Conservation (phyloP, 176 grass and related monocot species). For the Cenchrus americanus region DNA sequence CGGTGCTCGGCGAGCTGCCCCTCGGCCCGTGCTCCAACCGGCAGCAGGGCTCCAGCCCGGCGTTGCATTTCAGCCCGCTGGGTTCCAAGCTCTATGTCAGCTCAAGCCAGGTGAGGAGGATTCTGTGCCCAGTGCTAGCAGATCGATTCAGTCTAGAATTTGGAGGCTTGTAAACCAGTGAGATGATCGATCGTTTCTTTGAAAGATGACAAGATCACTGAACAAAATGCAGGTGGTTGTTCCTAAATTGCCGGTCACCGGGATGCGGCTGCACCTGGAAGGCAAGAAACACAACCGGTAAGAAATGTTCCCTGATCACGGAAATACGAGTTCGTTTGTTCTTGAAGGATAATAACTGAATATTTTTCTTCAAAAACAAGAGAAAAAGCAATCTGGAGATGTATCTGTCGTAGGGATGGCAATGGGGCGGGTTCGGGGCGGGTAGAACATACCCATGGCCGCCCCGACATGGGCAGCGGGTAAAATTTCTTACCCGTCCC, state of each 20-base stretch:
- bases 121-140: not conserved
- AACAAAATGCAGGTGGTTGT: slow-evolving; percentile 58
- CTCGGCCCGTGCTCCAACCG: slow-evolving; percentile 78
- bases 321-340: not conserved
- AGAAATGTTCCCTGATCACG: not conserved
- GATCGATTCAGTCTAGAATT: not conserved
- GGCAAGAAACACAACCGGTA: slow-evolving; percentile 79
- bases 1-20: slow-evolving; percentile 68
- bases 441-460: too few relatives aligned
- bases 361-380: not conserved
- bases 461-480: too few relatives aligned
- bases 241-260: slow-evolving; percentile 60
- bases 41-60: slow-evolving; percentile 45
- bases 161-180: not conserved
- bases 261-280: slow-evolving; percentile 81
- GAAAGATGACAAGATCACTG: not conserved
- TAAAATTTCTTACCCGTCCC: too few relatives aligned
- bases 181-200: not conserved
- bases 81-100: slow-evolving; percentile 84
- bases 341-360: not conserved
- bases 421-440: too few relatives aligned
- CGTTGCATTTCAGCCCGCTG: slow-evolving; percentile 69
- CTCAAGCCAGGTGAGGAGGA: slow-evolving; percentile 59
- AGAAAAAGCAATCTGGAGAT: not conserved
- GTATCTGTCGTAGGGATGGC: too few relatives aligned